Evolutionary conservation across 805 yeast genomes (phyloP).

Genomic region (Candida nonsorbophila): DNA sequence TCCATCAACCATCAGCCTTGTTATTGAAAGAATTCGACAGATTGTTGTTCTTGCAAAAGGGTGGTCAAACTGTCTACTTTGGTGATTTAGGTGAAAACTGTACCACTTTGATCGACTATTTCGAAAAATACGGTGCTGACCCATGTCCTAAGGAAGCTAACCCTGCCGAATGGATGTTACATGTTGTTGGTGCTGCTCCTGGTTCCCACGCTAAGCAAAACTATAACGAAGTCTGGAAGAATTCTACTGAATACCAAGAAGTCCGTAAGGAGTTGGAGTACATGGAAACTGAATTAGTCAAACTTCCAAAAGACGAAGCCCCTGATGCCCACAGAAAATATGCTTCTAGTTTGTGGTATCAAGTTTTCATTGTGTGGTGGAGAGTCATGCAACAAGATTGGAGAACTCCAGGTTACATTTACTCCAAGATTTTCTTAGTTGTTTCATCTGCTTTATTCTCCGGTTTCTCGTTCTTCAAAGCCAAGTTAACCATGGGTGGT

Average conservation of each 20-base stretch:
- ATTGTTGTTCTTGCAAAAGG: constrained; percentile 59
- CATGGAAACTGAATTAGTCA: constrained; percentile 52
- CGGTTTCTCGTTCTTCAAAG: constrained; percentile 70
- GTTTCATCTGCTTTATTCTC: constrained; percentile 54
- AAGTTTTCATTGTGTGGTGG: constrained; percentile 25
- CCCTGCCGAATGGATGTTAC: constrained; percentile 80
- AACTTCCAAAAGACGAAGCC: constrained; percentile 16
- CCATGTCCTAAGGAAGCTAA: constrained; percentile 33
- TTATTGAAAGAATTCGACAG: constrained; percentile 75
- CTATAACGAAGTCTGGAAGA: constrained; percentile 72
- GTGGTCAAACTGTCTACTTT: constrained; percentile 77
- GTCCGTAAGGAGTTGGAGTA: constrained; percentile 54
- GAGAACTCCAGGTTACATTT: constrained; percentile 60
- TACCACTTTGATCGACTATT: constrained; percentile 52
- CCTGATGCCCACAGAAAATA: constrained; percentile 24
- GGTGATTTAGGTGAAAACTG: constrained; percentile 75
- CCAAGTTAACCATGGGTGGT: constrained; percentile 49
- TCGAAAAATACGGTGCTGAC: constrained; percentile 65
- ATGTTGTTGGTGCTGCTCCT: constrained; percentile 79
- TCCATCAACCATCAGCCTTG: constrained; percentile 83
- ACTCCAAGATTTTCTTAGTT: constrained; percentile 56
- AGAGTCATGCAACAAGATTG: constrained; percentile 30
- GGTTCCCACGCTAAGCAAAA: constrained; percentile 71
- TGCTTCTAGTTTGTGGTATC: constrained; percentile 24
- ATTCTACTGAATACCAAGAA: constrained; percentile 55